Evolutionary conservation across 371 early-diverging fungal species (phyloP), one percentile per base, ranked within the genome.

Genomic region (Conidiobolus coronatus): DNA sequence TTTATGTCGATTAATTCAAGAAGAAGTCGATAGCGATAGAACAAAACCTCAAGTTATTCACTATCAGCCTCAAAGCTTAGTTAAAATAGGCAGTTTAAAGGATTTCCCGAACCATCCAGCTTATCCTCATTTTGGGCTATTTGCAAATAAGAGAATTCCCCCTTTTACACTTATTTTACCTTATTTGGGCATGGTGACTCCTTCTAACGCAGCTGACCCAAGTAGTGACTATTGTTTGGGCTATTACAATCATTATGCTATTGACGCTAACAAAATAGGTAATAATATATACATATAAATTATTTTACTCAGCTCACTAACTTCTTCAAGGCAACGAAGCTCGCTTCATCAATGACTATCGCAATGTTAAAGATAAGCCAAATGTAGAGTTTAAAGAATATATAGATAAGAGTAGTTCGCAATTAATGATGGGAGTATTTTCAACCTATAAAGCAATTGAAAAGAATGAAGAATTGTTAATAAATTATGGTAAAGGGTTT

Each of bases 401-500:
- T 43, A 43, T 50, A 33, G 54, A 54, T 46, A 12, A 29, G 1
- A 36, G 45, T n/a, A 50, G 34, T 40, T 38, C 36, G 3, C n/a
- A 45, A 21, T 14, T 50, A 7, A 43, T 29, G 22, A 54, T 54
- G 50, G 54, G 54, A 38, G 42, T 54, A 17, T 46, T 50, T 15
- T 18, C 54, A 12, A 36, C 45, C 1, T 15, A 39, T 13, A 50
- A 42, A 48, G 40, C 47, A 40, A 54, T 54, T 42, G 42, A 44
- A 36, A 43, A 44, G 37, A 45, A 50, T 14, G 21, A 45, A 15
- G 54, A 54, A 37, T 42, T 54, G 2, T 29, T 45, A 12, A 50
- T 50, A 15, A 54, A 47, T 21, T 54, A 54, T 38, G 54, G 54
- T 13, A 50, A 54, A 54, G 38, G 49, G 4, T 54, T 54, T 29